phyloP scores from a whole-genome alignment of 805 yeast species.

The Lipomyces chichibuensis region DNA sequence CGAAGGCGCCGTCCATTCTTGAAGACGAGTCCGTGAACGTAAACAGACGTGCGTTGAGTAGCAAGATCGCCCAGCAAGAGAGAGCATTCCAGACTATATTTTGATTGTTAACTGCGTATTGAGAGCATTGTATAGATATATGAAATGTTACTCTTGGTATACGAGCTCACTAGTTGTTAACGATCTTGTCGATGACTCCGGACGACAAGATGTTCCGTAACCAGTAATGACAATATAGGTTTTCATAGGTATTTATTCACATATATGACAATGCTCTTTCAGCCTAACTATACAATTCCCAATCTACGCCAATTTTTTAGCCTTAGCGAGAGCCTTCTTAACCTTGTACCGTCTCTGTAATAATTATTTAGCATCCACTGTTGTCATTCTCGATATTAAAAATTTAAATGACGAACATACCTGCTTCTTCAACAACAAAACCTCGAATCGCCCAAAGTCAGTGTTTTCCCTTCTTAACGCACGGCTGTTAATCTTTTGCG shows the following conservation, averaged over 20 bases:
- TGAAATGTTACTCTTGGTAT: not conserved
- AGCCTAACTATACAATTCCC: conserved; percentile 29
- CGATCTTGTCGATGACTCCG: not conserved
- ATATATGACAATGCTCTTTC: conserved; percentile 18
- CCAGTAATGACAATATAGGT: conserved; percentile 1
- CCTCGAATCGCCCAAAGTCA: conserved; percentile 99
- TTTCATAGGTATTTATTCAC: conserved; percentile 13
- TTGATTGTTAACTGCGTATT: conserved; percentile 5
- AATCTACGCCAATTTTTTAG: conserved; percentile 45
- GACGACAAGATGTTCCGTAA: not conserved
- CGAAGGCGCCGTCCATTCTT: conserved; percentile 41
- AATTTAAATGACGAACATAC: conserved; percentile 9
- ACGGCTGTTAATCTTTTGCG: conserved; percentile 96
- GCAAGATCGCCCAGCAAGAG: conserved; percentile 15
- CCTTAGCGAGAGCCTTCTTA: conserved; percentile 96
- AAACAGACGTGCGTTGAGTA: conserved; percentile 9
- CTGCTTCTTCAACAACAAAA: conserved; percentile 95
- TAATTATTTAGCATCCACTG: not conserved
- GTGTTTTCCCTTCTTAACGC: conserved; percentile 89
- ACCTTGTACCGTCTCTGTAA: conserved; percentile 76
- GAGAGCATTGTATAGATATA: not conserved
- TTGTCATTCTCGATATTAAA: not conserved
- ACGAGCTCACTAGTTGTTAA: not conserved
- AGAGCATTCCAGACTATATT: conserved; percentile 28
- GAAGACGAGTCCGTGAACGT: conserved; percentile 23